Base-by-base conservation (phyloP, 148 eudicot species). In the Euryodendron excelsum region DNA sequence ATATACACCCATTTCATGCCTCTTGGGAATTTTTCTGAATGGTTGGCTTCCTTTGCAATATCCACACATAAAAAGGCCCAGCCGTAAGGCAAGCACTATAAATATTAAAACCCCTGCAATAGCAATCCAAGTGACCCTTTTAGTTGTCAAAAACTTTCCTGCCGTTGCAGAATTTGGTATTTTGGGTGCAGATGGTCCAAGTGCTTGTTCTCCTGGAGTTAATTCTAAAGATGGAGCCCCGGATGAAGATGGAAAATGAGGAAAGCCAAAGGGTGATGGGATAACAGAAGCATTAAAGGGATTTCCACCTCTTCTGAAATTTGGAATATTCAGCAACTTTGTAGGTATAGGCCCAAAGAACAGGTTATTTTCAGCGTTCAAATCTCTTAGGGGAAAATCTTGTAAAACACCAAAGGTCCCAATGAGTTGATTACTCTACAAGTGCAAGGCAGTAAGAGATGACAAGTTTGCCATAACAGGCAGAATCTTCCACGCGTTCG, bases 341-440 rank as follows among this genome's bases (percentile, higher is more conserved):
- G 84, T 79, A 39, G 99, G 99, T 75, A 96, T 87, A 27, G 99
- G 97, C 31, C 99, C 99, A 50, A 96, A 93, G 79, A 96, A 96
- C 63, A 87, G 86, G 83, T 96, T 96, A 83, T 91, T 91, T 78
- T 89, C 93, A 55, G 93, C 77, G 82, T 96, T 80, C 99, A 96
- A 77, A 78, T 87, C 87, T 36, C 34, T 84, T 18, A 96, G 82
- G 14, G 95, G 91, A 84, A 96, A 95, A 82, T 92, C 87, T 91
- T 92, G 92, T 68, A 96, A 68, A 78, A 91, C 90, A 84, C 89
- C 83, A 9, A 96, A 91, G 25, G 81, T 79, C 80, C 99, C 99
- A 12, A 80, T 74, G 28, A 96, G 87, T 72, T 86, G 82, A 88
- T 96, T 96, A 71, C 91, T 84, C 90, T 93, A 91, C 90, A 96